Evolutionary conservation across 306 rosid species (phyloP).

Genomic region (Cucumis sativus): DNA sequence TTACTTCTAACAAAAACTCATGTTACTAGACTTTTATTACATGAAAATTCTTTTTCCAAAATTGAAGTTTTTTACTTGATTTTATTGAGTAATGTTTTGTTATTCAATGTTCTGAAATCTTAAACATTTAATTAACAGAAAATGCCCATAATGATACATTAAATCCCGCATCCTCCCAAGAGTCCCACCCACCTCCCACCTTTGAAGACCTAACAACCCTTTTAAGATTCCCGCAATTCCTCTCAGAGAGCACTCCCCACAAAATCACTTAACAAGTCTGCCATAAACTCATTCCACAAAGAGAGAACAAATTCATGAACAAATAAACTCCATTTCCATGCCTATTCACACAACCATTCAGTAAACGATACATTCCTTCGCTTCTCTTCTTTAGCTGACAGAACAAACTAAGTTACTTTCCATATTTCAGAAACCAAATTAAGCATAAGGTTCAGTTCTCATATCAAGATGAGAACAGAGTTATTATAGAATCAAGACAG

Average conservation of each 20-base stretch:
- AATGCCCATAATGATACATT: neutral
- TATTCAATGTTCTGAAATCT: neutral
- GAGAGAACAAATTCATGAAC: neutral
- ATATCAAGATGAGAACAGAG: neutral
- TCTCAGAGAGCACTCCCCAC: neutral
- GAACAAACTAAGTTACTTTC: neutral
- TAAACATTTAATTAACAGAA: neutral
- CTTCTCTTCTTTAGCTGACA: neutral
- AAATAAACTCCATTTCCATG: neutral
- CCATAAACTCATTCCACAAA: neutral
- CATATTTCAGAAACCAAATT: neutral
- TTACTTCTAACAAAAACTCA: too few relatives aligned
- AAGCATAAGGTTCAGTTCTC: neutral
- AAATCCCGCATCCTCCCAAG: neutral
- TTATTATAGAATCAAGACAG: neutral
- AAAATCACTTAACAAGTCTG: neutral
- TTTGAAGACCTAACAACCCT: neutral
- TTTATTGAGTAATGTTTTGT: too few relatives aligned
- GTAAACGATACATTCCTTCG: neutral
- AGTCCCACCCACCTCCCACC: neutral
- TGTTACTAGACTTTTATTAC: too few relatives aligned
- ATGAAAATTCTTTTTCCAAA: too few relatives aligned
- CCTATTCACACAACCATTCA: neutral
- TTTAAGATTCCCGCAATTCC: neutral
- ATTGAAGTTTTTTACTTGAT: too few relatives aligned